Percentiles rank a stretch among this genome's conserved stretches.
Conservation (phyloP, 1,139 yeast species). For the Saccharomycopsis hybrid region DNA sequence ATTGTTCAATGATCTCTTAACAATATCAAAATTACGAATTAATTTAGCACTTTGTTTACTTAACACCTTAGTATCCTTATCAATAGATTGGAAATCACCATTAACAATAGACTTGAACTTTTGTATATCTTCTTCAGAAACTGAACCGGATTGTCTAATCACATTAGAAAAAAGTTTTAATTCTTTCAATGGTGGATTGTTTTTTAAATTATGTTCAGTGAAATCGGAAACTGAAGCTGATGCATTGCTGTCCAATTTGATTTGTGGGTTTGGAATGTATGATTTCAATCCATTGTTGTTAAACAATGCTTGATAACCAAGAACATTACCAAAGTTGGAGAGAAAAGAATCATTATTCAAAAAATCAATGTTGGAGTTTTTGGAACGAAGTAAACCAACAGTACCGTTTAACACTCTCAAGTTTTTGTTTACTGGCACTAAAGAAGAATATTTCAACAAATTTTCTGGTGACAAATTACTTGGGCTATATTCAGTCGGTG, state of each 20-base stretch:
- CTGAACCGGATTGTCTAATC: neutral
- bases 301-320: conserved; percentile 1
- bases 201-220: neutral
- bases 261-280: conserved; percentile 5
- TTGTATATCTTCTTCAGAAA: conserved; percentile 2
- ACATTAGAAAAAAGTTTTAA: conserved; percentile 5
- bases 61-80: neutral
- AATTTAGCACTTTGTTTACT: conserved; percentile 1
- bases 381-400: conserved; percentile 4
- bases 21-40: conserved; percentile 10
- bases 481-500: conserved; percentile 10
- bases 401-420: conserved; percentile 14
- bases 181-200: neutral
- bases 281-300: neutral
- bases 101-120: conserved; percentile 10
- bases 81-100: conserved; percentile 11
- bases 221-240: conserved; percentile 6
- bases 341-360: conserved; percentile 6
- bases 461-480: conserved; percentile 4
- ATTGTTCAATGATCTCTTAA: conserved; percentile 13
- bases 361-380: conserved; percentile 8
- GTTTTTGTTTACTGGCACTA: conserved; percentile 13
- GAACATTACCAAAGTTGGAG: conserved; percentile 3
- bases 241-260: conserved; percentile 7
- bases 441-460: conserved; percentile 12